Evolutionary conservation across 2,329 filamentous ascomycete genomes (phyloP).

Genomic region (Karstenula rhodostoma): DNA sequence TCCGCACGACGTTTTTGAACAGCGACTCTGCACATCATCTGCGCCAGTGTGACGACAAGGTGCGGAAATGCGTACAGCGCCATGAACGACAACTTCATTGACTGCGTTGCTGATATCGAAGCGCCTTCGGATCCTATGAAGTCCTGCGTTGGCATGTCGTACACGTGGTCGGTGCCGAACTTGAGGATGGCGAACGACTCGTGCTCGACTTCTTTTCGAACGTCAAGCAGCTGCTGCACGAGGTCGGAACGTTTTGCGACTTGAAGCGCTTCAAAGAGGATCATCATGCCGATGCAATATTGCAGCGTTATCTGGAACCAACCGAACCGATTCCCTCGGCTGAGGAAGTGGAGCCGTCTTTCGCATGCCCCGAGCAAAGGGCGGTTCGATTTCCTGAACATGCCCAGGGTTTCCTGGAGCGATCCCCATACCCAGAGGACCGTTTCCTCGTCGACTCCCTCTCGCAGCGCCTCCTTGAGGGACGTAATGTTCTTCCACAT

Average conservation of each 20-base stretch:
- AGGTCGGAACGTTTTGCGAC: conserved; percentile 18
- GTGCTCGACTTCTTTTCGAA: conserved; percentile 17
- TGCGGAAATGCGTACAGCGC: background rate
- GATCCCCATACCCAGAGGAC: conserved; percentile 1
- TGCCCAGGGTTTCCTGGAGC: background rate
- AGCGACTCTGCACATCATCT: background rate
- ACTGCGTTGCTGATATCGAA: background rate
- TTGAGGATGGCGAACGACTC: conserved; percentile 21
- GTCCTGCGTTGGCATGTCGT: background rate
- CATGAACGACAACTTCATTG: background rate
- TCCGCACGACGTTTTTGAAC: background rate
- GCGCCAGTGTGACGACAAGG: background rate
- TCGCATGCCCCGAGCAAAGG: background rate
- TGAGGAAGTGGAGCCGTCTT: conserved; percentile 6
- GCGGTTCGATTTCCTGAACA: background rate
- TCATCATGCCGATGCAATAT: conserved; percentile 21
- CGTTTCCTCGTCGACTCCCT: conserved; percentile 20
- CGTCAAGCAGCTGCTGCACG: conserved; percentile 6
- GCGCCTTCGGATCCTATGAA: background rate
- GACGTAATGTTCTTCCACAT: conserved; percentile 23
- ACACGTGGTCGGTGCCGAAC: conserved; percentile 18
- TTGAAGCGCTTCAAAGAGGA: conserved; percentile 18
- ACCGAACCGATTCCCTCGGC: conserved; percentile 9
- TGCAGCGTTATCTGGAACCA: conserved; percentile 16
- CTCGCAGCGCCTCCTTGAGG: conserved; percentile 22